Conservation (phyloP, 108 stramenopile species). For the Chaetoceros tenuissimus region DNA sequence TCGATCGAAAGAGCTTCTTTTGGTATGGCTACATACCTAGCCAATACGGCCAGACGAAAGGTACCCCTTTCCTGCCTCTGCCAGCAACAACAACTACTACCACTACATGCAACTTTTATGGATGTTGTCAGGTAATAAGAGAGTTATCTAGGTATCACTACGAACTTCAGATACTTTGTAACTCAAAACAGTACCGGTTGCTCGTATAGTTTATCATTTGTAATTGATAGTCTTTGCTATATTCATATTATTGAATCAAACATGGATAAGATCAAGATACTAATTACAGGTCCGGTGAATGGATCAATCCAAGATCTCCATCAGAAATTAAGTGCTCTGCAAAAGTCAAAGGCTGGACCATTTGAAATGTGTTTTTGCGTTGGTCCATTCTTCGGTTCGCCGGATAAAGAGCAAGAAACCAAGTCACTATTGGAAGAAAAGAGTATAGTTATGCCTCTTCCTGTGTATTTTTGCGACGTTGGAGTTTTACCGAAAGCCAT, state of each 20-base stretch:
- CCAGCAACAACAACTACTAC: slow-evolving; percentile 33
- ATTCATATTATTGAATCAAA: too few relatives aligned
- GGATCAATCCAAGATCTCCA: slow-evolving; percentile 37
- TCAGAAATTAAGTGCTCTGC: slow-evolving; percentile 43
- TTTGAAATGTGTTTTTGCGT: slow-evolving; percentile 72
- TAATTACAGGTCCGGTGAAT: slow-evolving; percentile 54
- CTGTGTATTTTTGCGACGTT: slow-evolving; percentile 30
- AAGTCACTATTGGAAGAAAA: slow-evolving; percentile 1
- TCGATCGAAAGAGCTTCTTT: too few relatives aligned
- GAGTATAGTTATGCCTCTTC: slow-evolving; percentile 19
- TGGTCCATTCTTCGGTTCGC: slow-evolving; percentile 37
- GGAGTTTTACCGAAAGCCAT: slow-evolving; percentile 5
- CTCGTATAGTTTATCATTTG: too few relatives aligned
- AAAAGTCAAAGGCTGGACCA: slow-evolving; percentile 74
- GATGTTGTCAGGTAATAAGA: too few relatives aligned
- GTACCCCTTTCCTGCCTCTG: slow-evolving; percentile 26
- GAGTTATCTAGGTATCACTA: too few relatives aligned
- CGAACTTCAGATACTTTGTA: too few relatives aligned
- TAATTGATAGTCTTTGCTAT: too few relatives aligned
- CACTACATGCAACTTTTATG: too few relatives aligned
- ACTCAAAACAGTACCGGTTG: too few relatives aligned
- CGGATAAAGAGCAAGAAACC: not conserved
- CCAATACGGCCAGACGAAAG: too few relatives aligned
- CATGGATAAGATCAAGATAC: slow-evolving; percentile 41
- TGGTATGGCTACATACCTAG: too few relatives aligned